These are phyloP conservation scores for Ambrosia artemisiifolia DNA, from an alignment of 129 eudicot genomes.

Conservation along the genomic window DNA sequence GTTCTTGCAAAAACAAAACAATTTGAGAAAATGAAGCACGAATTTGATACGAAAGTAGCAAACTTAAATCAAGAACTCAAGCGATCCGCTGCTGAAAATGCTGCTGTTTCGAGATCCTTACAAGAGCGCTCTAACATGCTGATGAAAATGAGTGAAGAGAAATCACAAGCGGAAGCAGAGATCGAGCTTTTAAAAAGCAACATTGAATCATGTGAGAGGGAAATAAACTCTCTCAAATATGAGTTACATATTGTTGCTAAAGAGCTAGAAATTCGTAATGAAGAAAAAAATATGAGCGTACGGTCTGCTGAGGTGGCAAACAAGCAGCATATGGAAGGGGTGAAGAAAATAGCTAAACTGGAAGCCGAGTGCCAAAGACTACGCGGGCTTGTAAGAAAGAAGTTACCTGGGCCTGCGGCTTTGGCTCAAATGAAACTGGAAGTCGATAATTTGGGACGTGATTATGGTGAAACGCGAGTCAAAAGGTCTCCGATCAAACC, in stretches of 20 bases:
- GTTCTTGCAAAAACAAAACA: constrained; percentile 57
- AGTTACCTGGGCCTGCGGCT: constrained; percentile 98
- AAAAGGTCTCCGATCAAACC: constrained; percentile 78
- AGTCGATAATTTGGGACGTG: constrained; percentile 83
- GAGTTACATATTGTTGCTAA: constrained; percentile 85
- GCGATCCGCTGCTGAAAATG: constrained; percentile 77
- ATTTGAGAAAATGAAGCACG: constrained; percentile 67
- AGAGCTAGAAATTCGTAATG: constrained; percentile 89
- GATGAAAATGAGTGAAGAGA: constrained; percentile 72
- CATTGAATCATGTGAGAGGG: constrained; percentile 82
- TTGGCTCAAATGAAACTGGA: constrained; percentile 97
- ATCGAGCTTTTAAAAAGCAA: constrained; percentile 66
- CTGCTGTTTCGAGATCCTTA: constrained; percentile 79
- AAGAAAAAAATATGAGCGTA: constrained; percentile 88
- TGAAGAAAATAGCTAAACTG: constrained; percentile 81
- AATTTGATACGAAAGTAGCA: constrained; percentile 61
- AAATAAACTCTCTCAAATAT: constrained; percentile 76
- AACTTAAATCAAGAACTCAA: constrained; percentile 72
- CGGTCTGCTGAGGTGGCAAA: constrained; percentile 92
- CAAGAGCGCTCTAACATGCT: constrained; percentile 91
- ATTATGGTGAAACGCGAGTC: constrained; percentile 68
- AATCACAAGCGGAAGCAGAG: constrained; percentile 86
- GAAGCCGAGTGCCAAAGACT: constrained; percentile 97
- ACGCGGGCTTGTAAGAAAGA: constrained; percentile 92
- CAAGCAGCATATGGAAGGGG: constrained; percentile 89